Percentiles rank a stretch among this genome's conserved stretches.
Evolutionary conservation across 176 grass and related monocot species (phyloP).

Genomic region (Echinochloa phyllopogon): DNA sequence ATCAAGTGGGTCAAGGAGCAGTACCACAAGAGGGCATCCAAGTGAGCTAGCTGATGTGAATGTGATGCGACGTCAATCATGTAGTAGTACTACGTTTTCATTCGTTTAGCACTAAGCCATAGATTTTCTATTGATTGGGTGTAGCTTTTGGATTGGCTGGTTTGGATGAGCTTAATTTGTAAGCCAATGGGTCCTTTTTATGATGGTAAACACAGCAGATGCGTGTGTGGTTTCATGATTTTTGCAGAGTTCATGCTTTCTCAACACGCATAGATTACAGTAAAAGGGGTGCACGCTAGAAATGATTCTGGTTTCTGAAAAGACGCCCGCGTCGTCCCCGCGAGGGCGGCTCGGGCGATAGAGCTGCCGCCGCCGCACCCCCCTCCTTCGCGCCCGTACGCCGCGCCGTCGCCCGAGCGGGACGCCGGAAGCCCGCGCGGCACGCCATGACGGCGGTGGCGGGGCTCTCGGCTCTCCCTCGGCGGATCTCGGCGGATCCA

Average conservation of each 20-base stretch:
- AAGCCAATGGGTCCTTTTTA: not conserved
- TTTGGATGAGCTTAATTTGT: not conserved
- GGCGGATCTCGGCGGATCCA: too few relatives aligned
- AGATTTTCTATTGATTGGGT: not conserved
- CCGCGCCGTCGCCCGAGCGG: too few relatives aligned
- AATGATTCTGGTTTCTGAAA: too few relatives aligned
- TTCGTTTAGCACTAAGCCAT: not conserved
- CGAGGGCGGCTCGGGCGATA: too few relatives aligned
- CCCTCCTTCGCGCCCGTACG: too few relatives aligned
- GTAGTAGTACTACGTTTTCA: not conserved
- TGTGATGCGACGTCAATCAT: not conserved
- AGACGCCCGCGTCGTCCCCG: too few relatives aligned
- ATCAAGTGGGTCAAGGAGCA: slow-evolving; percentile 75
- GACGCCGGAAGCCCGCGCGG: too few relatives aligned
- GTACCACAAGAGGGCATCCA: slow-evolving; percentile 61
- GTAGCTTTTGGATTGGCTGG: not conserved
- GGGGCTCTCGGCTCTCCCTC: too few relatives aligned
- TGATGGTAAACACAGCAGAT: not conserved
- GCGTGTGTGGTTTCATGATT: not conserved
- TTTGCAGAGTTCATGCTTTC: not conserved
- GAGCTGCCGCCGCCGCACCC: too few relatives aligned
- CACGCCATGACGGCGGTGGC: too few relatives aligned
- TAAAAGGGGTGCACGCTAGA: too few relatives aligned
- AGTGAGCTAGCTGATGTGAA: not conserved
- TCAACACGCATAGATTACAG: not conserved